phyloP scores from a whole-genome alignment of 331 rosid genomes.

The Quercus phellos region DNA sequence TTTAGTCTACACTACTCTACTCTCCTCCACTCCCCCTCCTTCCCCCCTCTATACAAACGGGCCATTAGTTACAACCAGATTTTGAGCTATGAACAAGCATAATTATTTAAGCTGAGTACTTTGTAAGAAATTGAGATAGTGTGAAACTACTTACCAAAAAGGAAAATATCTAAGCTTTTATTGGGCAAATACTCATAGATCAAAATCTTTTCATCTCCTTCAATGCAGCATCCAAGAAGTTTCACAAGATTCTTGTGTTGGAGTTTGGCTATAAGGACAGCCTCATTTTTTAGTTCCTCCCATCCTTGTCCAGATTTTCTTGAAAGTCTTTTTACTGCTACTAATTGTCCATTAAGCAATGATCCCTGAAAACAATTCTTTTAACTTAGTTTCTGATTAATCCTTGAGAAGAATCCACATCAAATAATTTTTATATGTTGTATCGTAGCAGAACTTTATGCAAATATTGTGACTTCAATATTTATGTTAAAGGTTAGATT shows the following conservation, averaged over 20 bases:
- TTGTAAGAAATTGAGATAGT: not conserved
- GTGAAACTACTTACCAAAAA: not conserved
- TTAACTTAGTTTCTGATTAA: no score
- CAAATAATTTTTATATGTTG: no score
- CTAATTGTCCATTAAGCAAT: constrained; percentile 23
- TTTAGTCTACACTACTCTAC: no score
- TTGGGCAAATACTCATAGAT: no score
- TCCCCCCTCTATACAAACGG: no score
- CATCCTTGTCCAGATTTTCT: not conserved
- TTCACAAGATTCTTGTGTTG: not conserved
- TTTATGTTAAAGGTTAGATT: no score
- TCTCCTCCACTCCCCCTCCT: no score
- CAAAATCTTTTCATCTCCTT: not conserved
- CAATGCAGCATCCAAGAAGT: not conserved
- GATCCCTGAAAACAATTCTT: constrained; percentile 8
- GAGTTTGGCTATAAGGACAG: not conserved
- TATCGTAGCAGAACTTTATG: no score
- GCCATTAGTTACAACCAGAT: not conserved
- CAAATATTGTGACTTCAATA: no score
- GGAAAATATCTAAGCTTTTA: not conserved
- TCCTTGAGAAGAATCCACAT: no score
- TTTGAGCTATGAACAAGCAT: not conserved
- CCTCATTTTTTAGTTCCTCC: constrained; percentile 35
- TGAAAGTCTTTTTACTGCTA: constrained; percentile 32
- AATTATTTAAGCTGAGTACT: not conserved